These are phyloP conservation scores for Eucalyptus coolabah DNA, from an alignment of 345 rosid genomes.

Conservation along the genomic window DNA sequence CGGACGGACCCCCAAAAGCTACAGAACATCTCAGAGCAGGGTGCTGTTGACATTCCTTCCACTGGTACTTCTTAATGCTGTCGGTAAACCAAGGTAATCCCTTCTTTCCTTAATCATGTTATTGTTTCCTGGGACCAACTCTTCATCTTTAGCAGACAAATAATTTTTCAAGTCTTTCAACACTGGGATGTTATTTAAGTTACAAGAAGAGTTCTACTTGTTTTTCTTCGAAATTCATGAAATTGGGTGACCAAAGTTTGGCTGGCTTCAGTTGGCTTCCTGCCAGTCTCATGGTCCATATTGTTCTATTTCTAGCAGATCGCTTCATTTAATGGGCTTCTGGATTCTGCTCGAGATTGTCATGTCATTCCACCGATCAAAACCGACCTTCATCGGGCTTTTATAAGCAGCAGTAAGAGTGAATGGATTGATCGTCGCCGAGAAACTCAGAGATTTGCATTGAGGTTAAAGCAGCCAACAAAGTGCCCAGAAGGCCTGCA, in stretches of 20 bases:
- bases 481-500: conserved; percentile 40
- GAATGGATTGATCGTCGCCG: conserved; percentile 90
- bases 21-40: not conserved
- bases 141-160: not conserved
- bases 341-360: conserved; percentile 95
- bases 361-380: conserved; percentile 81
- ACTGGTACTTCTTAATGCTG: not conserved
- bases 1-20: not conserved
- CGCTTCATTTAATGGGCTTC: conserved; percentile 60
- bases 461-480: conserved; percentile 36
- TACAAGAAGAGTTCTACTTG: not conserved
- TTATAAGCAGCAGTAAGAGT: conserved; percentile 75
- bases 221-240: not conserved
- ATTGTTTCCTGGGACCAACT: not conserved
- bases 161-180: not conserved
- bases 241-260: not conserved
- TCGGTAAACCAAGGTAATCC: not conserved
- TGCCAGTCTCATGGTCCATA: not conserved
- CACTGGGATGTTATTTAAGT: not conserved
- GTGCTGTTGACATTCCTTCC: not conserved
- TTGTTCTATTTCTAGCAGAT: conserved; percentile 21
- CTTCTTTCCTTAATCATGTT: not conserved
- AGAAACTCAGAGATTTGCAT: conserved; percentile 65
- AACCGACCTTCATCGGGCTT: conserved; percentile 77
- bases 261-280: not conserved